A percentile compares a stretch with the other conserved stretches of the same genome.
Evolutionary conservation across 2,329 filamentous ascomycete species (phyloP).

Genomic region (Colletotrichum sp.): DNA sequence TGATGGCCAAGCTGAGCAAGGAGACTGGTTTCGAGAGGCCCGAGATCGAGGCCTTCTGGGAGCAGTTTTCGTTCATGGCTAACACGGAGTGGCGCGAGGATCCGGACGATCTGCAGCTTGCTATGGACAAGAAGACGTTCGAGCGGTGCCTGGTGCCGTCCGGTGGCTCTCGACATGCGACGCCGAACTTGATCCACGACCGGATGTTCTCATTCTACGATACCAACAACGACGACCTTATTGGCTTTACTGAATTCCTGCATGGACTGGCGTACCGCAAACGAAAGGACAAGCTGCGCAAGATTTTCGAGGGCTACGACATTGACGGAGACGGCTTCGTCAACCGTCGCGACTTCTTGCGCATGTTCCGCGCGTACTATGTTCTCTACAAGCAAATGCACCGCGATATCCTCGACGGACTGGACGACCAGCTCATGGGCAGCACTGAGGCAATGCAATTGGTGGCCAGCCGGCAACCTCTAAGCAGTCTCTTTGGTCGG

Average conservation of each 20-base stretch:
- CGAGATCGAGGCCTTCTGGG: constrained; percentile 92
- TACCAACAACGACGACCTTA: constrained; percentile 84
- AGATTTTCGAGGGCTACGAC: constrained; percentile 89
- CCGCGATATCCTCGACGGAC: constrained; percentile 77
- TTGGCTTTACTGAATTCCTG: constrained; percentile 92
- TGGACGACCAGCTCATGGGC: constrained; percentile 79
- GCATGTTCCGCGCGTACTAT: constrained; percentile 93
- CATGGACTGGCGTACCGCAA: constrained; percentile 77
- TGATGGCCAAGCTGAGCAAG: constrained; percentile 72
- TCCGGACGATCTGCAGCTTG: constrained; percentile 76
- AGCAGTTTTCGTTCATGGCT: constrained; percentile 95
- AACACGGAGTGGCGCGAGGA: constrained; percentile 85
- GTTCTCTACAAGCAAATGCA: constrained; percentile 89
- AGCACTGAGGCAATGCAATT: constrained; percentile 79
- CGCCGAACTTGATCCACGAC: constrained; percentile 91
- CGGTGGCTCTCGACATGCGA: constrained; percentile 77
- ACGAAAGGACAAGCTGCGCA: constrained; percentile 70
- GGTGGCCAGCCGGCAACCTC: constrained; percentile 74
- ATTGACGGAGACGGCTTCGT: constrained; percentile 88
- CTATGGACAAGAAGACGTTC: constrained; percentile 92
- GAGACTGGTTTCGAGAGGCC: constrained; percentile 83
- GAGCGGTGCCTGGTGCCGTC: constrained; percentile 88
- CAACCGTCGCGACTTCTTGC: constrained; percentile 83
- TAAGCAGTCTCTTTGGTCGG: constrained; percentile 77
- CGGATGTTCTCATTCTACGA: constrained; percentile 98